Base-by-base conservation (phyloP, 495 filamentous ascomycete genomes). In the Xylaria nigripes region DNA sequence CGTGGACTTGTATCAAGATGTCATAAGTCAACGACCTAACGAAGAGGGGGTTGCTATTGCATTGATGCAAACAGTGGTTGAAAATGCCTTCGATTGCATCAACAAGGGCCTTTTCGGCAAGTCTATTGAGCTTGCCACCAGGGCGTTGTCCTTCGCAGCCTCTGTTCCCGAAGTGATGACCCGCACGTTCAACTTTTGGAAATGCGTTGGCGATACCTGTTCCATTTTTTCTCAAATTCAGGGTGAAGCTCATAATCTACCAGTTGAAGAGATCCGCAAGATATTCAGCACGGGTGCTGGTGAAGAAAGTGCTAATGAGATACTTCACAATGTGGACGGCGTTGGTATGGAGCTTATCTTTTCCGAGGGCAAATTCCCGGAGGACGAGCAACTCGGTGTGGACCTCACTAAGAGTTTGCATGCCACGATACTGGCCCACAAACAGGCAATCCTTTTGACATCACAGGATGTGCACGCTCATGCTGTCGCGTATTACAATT, bases 111-210 rank as follows among this genome's bases (percentile, higher is more conserved):
- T 92, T 38, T 96, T 90, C 64, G 88, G 91, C 34, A 83, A 87
- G 61, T 81, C 89, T 15, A 73, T 84, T 15, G 80, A 86, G 43
- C 77, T 83, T 48, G 85, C 88, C 3, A 74, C 65, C 9, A 72
- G 79, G 54, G 81, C 81, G 25, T 50, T 75, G 21, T 55, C 58
- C 2, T 73, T 72, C 49, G 72, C 71, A 8, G 56, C 60, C 0
- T 59, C 67, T 19, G 72, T 69, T 7, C 64, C 67, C 0, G 51
- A 52, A 10, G 59, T 52, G 27, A 66, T 76, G 23, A 72, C 76
- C 25, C 77, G 85, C 22, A 86, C 89, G 1, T 96, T 97, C 73
- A 97, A 95, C 61, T 77, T 96, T 21, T 97, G 93, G 93, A 97
- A 92, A 68, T 83, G 86, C 3, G 71, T 96, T 16, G 91, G 85